Base-by-base conservation (phyloP, 768 basidiomycete genomes). In the Erythrobasidium yunnanense region DNA sequence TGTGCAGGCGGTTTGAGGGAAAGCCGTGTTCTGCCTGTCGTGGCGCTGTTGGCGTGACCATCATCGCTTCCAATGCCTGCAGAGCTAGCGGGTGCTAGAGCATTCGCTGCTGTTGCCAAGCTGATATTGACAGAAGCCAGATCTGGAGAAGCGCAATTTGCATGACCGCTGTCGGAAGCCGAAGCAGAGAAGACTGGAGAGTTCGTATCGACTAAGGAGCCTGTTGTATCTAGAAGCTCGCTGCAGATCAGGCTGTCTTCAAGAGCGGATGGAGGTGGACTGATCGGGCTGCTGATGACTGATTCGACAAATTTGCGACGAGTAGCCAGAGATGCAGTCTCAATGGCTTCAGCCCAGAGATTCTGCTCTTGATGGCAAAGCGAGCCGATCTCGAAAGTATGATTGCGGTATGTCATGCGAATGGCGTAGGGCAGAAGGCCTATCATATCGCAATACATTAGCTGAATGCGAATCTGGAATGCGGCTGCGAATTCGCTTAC, bases 361-460 rank as follows among this genome's bases (percentile, higher is more conserved):
- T 63, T 33, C 23, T 63, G 60, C 47, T 63, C 60, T 6, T 46
- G 20, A 25, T 63, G 60, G 30, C 60, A 63, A 2, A 63, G 60
- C 2, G 60, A 63, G 22, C 60, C 60, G 11, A 63, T 25, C 27
- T 95, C 90, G 71, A 93, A 87, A 66, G 83, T 81, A 72, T 88
- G 85, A 4, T 85, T 84, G 57, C 80, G 81, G 47, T 80, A 81
- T 8, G 80, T 82, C 17, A 95, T 77, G 54, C 87, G 84, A 76
- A 96, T 87, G 47, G 85, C 85, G 72, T 84, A 86, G 13, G 90
- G 86, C 5, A 96, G 78, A 69, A 86, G 79, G 49, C 84, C 91
- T 95, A 60, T 0, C 17, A 13, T n/a, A n/a, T n/a, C n/a, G n/a
- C n/a, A n/a, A n/a, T n/a, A n/a, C n/a, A n/a, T n/a, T n/a, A n/a